phyloP scores from a whole-genome alignment of 306 rosid genomes.

The Heteromeles arbutifolia region DNA sequence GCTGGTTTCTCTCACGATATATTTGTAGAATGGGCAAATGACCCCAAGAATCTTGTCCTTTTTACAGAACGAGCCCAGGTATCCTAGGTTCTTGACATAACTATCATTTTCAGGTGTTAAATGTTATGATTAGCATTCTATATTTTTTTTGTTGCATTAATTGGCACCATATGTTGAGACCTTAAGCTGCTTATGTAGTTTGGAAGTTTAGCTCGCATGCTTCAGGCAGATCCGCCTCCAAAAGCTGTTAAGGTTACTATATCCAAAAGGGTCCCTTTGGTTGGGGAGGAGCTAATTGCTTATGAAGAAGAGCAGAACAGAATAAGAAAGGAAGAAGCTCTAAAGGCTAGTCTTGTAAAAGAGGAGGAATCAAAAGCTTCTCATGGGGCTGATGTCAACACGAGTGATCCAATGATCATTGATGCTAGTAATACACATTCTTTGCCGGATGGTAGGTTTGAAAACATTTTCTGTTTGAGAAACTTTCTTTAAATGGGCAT shows the following conservation, averaged over 20 bases:
- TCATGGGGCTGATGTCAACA: conserved; percentile 44
- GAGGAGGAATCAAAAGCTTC: conserved; percentile 78
- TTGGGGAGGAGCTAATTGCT: conserved; percentile 87
- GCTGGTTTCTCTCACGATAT: conserved; percentile 97
- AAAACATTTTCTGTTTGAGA: not conserved
- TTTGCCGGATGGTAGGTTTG: conserved; percentile 53
- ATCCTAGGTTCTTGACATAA: conserved; percentile 12
- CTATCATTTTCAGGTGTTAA: conserved; percentile 4
- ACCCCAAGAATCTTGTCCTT: conserved; percentile 69
- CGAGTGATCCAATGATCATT: conserved; percentile 68
- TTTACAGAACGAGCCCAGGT: conserved; percentile 98
- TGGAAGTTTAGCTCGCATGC: conserved; percentile 93
- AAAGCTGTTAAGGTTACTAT: conserved; percentile 91
- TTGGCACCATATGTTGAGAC: not conserved
- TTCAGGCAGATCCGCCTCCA: conserved; percentile 97
- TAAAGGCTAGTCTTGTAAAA: conserved; percentile 75
- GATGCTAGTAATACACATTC: conserved; percentile 49
- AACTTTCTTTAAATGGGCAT: not conserved
- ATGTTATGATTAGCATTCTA: conserved; percentile 1
- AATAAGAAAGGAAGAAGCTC: conserved; percentile 79
- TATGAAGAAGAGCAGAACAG: conserved; percentile 92
- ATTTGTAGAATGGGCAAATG: conserved; percentile 88
- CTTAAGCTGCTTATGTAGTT: conserved; percentile 43
- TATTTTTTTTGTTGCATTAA: conserved; percentile 2
- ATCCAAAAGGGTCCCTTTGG: conserved; percentile 94